Conservation (phyloP, 2,329 filamentous ascomycete genomes). For the Chaetomiaceae sp. region DNA sequence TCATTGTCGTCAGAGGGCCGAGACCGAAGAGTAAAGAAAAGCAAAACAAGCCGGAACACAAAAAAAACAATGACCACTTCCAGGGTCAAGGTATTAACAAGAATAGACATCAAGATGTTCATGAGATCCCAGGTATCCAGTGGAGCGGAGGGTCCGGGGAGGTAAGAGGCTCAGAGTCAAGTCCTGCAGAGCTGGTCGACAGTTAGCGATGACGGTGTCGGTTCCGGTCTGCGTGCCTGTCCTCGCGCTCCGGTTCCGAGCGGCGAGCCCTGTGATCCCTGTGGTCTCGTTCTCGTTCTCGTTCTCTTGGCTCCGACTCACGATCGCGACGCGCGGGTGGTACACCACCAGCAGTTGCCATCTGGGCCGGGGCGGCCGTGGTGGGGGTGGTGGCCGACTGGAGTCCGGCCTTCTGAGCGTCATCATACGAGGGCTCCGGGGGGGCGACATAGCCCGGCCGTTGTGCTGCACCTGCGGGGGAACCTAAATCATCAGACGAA, state of each 20-base stretch:
- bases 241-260: slow-evolving; percentile 24
- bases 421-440: slow-evolving; percentile 51
- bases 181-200: slow-evolving; percentile 7
- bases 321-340: slow-evolving; percentile 36
- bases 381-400: slow-evolving; percentile 36
- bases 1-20: slow-evolving; percentile 21
- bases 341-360: slow-evolving; percentile 35
- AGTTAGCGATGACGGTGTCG: slow-evolving; percentile 25
- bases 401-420: slow-evolving; percentile 38
- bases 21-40: slow-evolving; percentile 15
- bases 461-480: slow-evolving; percentile 43
- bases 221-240: slow-evolving; percentile 25
- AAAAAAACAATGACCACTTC: slow-evolving; percentile 15
- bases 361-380: slow-evolving; percentile 33
- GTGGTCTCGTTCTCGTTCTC: slow-evolving; percentile 33
- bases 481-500: slow-evolving; percentile 48
- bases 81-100: slow-evolving; percentile 22
- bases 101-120: slow-evolving; percentile 18
- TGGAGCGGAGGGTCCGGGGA: slow-evolving; percentile 7
- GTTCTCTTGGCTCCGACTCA: slow-evolving; percentile 37
- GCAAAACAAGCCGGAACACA: slow-evolving; percentile 8
- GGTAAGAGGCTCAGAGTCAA: slow-evolving; percentile 7
- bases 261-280: slow-evolving; percentile 29
- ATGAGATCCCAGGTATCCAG: slow-evolving; percentile 14
- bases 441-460: slow-evolving; percentile 37